Evolutionary conservation across 2,329 filamentous ascomycete species (phyloP).

Genomic region (Aspergillus ibericus): DNA sequence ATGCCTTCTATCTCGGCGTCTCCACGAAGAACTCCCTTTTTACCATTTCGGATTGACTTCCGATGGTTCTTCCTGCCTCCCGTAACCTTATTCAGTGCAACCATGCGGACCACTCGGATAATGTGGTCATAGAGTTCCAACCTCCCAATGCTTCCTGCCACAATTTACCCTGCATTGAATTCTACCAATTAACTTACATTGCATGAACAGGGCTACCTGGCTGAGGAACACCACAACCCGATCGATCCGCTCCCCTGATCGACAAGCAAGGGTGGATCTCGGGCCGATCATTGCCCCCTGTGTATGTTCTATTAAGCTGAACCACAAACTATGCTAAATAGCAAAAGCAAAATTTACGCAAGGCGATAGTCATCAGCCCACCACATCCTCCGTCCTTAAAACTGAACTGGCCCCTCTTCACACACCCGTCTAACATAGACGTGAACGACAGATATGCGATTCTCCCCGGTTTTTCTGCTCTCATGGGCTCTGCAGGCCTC

Average conservation of each 20-base stretch:
- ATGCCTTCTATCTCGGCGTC: no score
- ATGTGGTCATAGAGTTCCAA: not conserved
- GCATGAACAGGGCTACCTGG: not conserved
- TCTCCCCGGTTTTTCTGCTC: not conserved
- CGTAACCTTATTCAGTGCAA: no score
- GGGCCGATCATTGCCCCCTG: not conserved
- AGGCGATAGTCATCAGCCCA: not conserved
- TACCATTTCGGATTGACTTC: no score
- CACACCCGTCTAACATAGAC: not conserved
- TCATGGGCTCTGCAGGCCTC: slow-evolving; percentile 23
- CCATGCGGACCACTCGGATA: no score
- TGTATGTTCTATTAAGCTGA: not conserved
- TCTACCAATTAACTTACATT: not conserved
- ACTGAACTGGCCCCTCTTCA: not conserved
- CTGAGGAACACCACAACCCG: not conserved
- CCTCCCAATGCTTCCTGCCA: not conserved
- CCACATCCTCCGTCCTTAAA: not conserved
- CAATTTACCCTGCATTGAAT: not conserved
- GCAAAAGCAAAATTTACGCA: not conserved
- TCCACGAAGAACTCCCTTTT: no score
- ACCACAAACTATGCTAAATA: not conserved
- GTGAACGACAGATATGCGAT: not conserved
- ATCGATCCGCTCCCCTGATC: not conserved
- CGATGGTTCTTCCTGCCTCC: no score
- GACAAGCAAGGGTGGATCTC: not conserved